Evolutionary conservation across 257 asterid genomes (phyloP), one percentile per base, ranked within the genome.

Genomic region (Petunia axillaris): DNA sequence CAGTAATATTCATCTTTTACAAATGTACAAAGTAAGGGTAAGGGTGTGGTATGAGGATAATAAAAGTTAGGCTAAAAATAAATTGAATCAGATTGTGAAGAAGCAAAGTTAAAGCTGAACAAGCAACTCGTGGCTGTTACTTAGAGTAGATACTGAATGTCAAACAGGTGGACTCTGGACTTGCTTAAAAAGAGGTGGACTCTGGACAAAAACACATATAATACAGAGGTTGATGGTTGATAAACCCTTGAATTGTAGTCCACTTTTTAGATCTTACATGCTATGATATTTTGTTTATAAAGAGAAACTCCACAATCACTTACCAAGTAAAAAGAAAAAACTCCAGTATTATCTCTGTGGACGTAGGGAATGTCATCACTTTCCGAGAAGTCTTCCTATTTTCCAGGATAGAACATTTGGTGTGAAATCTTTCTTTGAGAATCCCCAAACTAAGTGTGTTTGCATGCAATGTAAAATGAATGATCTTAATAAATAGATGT

Each of bases 71-170:
- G 46, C 62, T 35, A 35, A 52, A 35, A 52, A 73, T 73, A 50
- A 5, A 11, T 50, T 50, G 62, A 39, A 35, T 73, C 3, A 2
- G 36, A 50, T 73, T 43, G 54, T n/a, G 55, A 13, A 11, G 50
- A 2, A 6, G 2, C 6, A 35, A 37, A 50, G 78, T 73, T 50
- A 73, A 73, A 50, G 46, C 43, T 73, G 46, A 73, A 50, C 6
- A 50, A 50, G 78, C 13, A 11, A 73, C 78, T 36, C 35, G 3
- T 50, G 11, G 13, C 77, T 73, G 25, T 48, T 44, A 50, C 62
- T 73, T 73, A 73, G 62, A 36, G 62, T 50, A 50, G 78, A 50
- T 50, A 50, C 78, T 71, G 60, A 50, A 50, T 11, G 62, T 50
- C 44, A 71, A 71, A 71, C 4, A 50, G 78, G 78, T 50, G 35